Base-by-base conservation (phyloP, 2,329 filamentous ascomycete genomes). In the Phaeoacremonium minimum region DNA sequence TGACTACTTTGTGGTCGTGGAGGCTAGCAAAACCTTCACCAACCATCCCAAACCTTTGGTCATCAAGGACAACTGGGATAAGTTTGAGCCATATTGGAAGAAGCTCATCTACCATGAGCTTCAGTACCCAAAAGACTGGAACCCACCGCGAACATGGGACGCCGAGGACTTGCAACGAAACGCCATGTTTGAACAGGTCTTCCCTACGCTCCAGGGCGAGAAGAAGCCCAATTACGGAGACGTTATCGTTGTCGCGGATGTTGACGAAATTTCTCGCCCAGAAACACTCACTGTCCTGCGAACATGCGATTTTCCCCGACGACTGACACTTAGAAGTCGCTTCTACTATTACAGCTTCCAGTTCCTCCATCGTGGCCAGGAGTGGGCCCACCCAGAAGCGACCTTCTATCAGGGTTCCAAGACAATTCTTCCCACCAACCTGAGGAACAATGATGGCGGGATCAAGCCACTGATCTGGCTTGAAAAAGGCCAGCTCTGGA, bases 1-100 rank as follows among this genome's bases (percentile, higher is more conserved):
- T 41, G 79, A 84, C 58, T 81, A 80, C 56, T 84, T 81, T 46
- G 64, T 84, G 48, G 67, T 84, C 20, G 67, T 83, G 34, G 80
- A 84, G 58, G 69, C 73, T 1, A 53, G 60, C 14, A 67, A 61
- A 33, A 81, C 77, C 2, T 83, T 83, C 46, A 79, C 77, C 13
- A 71, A 71, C 22, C 59, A 58, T 2, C 56, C 64, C 7, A 83
- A 83, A 57, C 67, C 73, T 2, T 60, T 82, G 11, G 52, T 64
- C 22, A 63, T 81, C 39, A 59, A 62, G 40, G 63, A 74, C 11
- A 74, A 74, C 53, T 71, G 74, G 64, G 53, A 61, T 16, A 57
- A 57, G 6, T 79, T 83, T 47, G 48, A 55, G 11, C 52, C 63
- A 11, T 84, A 73, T 49, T 66, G 73, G 44, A 55, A 69, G 45